phyloP scores from a whole-genome alignment of 768 basidiomycete genomes.

The Pleurotus pulmonarius region DNA sequence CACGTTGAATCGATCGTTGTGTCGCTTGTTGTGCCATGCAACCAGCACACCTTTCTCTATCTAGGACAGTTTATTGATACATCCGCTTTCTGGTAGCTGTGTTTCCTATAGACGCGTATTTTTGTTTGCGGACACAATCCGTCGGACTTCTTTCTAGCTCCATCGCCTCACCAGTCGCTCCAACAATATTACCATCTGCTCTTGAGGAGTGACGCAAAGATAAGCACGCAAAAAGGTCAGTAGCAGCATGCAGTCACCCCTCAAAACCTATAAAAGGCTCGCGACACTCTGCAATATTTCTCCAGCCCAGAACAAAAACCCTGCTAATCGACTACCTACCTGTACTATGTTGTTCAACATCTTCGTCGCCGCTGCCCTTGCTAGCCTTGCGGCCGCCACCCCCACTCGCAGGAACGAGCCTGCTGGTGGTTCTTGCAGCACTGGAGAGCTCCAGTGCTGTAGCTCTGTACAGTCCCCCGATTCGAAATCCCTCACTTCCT shows the following conservation, averaged over 20 bases:
- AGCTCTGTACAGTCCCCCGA: conserved; percentile 8
- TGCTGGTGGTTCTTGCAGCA: conserved; percentile 11
- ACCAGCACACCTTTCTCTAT: too few species aligned
- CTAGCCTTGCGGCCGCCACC: conserved; percentile 17
- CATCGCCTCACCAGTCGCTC: background rate
- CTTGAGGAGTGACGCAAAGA: too few species aligned
- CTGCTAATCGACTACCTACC: background rate
- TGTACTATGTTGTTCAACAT: conserved; percentile 10
- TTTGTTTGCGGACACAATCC: background rate
- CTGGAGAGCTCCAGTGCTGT: conserved; percentile 17
- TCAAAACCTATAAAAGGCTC: background rate
- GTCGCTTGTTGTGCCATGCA: too few species aligned
- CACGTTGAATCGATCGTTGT: too few species aligned
- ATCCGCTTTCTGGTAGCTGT: too few species aligned
- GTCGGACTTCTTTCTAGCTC: background rate
- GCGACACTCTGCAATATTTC: background rate
- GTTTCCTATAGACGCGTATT: too few species aligned
- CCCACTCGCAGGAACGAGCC: conserved; percentile 12
- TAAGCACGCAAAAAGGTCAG: too few species aligned
- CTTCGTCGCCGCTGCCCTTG: conserved; percentile 10
- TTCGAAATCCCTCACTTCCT: background rate
- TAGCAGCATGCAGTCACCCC: too few species aligned
- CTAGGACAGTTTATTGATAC: too few species aligned
- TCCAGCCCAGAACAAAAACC: background rate
- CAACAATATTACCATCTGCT: background rate